phyloP scores from a whole-genome alignment of 371 early-diverging fungal species.

The Furculomyces boomerangus region DNA sequence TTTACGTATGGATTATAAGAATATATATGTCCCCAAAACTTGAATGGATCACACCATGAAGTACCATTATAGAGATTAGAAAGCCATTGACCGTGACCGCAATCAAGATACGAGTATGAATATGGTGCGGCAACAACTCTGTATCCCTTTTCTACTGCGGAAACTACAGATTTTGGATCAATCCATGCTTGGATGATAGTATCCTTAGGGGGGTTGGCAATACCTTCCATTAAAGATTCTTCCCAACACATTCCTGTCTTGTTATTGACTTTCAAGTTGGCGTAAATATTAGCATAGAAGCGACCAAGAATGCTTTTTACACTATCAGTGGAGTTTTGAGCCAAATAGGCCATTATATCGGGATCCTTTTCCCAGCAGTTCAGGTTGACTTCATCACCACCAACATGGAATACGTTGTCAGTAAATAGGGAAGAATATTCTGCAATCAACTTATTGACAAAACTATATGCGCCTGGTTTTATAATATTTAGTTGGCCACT shows the following conservation, averaged over 20 bases:
- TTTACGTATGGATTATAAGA: slow-evolving; percentile 40
- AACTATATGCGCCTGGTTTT: slow-evolving; percentile 28
- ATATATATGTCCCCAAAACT: slow-evolving; percentile 67
- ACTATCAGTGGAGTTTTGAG: slow-evolving; percentile 6
- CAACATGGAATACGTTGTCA: slow-evolving; percentile 48
- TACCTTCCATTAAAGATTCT: slow-evolving; percentile 30
- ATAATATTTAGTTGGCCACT: slow-evolving; percentile 56
- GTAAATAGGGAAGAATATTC: slow-evolving; percentile 40
- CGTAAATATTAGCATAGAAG: slow-evolving; percentile 15
- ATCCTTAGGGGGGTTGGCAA: slow-evolving; percentile 21
- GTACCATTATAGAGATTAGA: slow-evolving; percentile 27
- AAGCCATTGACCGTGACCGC: slow-evolving; percentile 24
- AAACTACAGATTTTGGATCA: slow-evolving; percentile 13
- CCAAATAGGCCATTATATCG: slow-evolving; percentile 11
- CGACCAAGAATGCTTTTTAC: slow-evolving; percentile 8
- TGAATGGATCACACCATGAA: slow-evolving; percentile 65
- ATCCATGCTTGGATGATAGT: slow-evolving; percentile 26
- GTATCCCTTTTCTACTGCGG: slow-evolving; percentile 20
- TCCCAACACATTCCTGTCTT: slow-evolving; percentile 36
- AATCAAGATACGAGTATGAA: slow-evolving; percentile 22
- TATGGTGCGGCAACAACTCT: slow-evolving; percentile 16
- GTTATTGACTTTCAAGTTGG: slow-evolving; percentile 10
- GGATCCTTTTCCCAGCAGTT: slow-evolving; percentile 36
- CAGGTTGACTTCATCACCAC: slow-evolving; percentile 57
- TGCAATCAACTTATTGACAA: slow-evolving; percentile 38